These are phyloP conservation scores for Paramecium bursaria DNA, from an alignment of 73 alveolate genomes.

Conservation along the genomic window DNA sequence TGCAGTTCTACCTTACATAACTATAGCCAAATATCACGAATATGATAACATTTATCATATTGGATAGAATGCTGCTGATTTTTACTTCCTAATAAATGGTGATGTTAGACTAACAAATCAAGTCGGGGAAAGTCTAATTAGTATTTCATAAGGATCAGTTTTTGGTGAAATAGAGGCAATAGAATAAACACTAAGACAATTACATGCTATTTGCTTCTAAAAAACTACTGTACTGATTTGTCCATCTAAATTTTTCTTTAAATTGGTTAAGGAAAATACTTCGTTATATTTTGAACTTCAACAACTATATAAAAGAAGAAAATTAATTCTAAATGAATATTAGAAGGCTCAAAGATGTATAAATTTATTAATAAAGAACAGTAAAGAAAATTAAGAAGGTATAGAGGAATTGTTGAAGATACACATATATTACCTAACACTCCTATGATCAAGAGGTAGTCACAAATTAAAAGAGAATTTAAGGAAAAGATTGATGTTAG, in stretches of 20 bases:
- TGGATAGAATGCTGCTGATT: constrained; percentile 63
- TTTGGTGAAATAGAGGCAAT: constrained; percentile 72
- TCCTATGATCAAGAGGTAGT: background rate
- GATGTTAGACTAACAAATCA: constrained; percentile 58
- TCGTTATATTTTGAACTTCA: constrained; percentile 23
- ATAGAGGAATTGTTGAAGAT: constrained; percentile 10
- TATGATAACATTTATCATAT: constrained; percentile 55
- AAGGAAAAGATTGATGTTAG: constrained; percentile 20
- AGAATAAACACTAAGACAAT: constrained; percentile 38
- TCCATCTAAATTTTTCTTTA: constrained; percentile 6
- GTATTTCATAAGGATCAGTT: constrained; percentile 65
- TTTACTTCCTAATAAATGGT: constrained; percentile 63
- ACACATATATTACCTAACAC: background rate
- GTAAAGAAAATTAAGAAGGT: constrained; percentile 26
- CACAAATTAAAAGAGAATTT: too few species aligned
- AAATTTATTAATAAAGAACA: background rate
- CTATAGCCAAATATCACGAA: background rate
- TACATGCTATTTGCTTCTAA: constrained; percentile 29
- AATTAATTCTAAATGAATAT: constrained; percentile 13
- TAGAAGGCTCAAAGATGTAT: constrained; percentile 8
- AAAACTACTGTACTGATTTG: constrained; percentile 11
- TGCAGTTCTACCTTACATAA: constrained; percentile 48
- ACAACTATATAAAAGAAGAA: constrained; percentile 45
- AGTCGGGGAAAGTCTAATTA: constrained; percentile 43
- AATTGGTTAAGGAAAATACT: background rate